Percentiles rank a stretch among this genome's conserved stretches.
phyloP scores from a whole-genome alignment of 805 yeast genomes.

The Clavispora asparagi region DNA sequence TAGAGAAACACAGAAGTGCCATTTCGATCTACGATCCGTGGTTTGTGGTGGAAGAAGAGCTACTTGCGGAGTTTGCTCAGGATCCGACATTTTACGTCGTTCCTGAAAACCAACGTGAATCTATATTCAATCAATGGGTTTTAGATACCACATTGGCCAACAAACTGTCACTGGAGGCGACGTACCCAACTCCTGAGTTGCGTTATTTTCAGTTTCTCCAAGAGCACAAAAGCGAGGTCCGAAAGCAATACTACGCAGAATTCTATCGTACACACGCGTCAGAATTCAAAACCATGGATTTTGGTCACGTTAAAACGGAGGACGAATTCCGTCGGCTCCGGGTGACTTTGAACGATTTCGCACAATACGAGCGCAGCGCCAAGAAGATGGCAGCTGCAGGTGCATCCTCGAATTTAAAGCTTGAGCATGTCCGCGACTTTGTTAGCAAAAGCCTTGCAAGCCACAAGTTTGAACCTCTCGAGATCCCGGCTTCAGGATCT shows the following conservation, averaged over 20 bases:
- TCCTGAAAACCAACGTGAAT: conserved; percentile 12
- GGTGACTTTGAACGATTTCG: conserved; percentile 23
- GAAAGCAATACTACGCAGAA: conserved; percentile 22
- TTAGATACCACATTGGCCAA: background rate
- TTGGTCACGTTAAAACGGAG: conserved; percentile 14
- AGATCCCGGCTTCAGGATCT: background rate
- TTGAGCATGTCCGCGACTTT: conserved; percentile 20
- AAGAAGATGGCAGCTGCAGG: conserved; percentile 16
- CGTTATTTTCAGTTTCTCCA: conserved; percentile 23
- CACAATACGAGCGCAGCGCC: conserved; percentile 21
- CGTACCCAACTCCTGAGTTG: conserved; percentile 21
- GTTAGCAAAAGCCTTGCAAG: conserved; percentile 2
- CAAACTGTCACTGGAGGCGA: background rate
- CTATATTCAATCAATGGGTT: conserved; percentile 11
- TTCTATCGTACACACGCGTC: conserved; percentile 17
- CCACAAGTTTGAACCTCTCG: background rate
- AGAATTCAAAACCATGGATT: conserved; percentile 3
- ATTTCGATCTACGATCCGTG: conserved; percentile 35
- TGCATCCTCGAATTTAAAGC: conserved; percentile 23
- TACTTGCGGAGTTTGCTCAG: conserved; percentile 22
- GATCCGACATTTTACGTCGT: conserved; percentile 26
- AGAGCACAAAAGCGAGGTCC: conserved; percentile 23
- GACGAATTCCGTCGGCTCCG: conserved; percentile 22
- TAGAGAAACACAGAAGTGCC: conserved; percentile 18
- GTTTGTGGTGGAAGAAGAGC: conserved; percentile 33